These are phyloP conservation scores for Trichothecium roseum DNA, from an alignment of 2,329 filamentous ascomycete genomes.

Conservation along the genomic window DNA sequence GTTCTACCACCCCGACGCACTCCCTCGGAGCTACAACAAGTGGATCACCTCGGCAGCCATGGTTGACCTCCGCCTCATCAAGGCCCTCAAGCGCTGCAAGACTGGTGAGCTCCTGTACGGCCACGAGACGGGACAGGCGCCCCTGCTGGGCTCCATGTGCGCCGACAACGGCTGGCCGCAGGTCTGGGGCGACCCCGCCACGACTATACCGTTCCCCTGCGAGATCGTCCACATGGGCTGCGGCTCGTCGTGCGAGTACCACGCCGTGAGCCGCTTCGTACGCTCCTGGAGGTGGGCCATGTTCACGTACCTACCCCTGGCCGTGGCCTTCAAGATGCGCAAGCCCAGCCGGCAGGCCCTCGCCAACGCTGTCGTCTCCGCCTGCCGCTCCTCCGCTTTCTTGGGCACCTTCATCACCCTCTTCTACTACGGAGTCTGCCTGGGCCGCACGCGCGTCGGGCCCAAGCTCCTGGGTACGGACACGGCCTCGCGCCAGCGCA, in stretches of 20 bases:
- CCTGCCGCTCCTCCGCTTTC: slow-evolving; percentile 64
- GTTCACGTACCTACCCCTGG: slow-evolving; percentile 67
- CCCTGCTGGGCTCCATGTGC: slow-evolving; percentile 62
- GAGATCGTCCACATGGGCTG: slow-evolving; percentile 75
- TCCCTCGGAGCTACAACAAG: slow-evolving; percentile 65
- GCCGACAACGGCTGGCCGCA: slow-evolving; percentile 57
- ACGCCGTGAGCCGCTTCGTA: slow-evolving; percentile 57
- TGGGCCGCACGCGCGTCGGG: slow-evolving; percentile 63
- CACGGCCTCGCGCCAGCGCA: slow-evolving; percentile 31
- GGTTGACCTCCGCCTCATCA: slow-evolving; percentile 63
- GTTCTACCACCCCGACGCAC: slow-evolving; percentile 63
- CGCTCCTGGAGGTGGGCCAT: slow-evolving; percentile 65
- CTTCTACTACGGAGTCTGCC: slow-evolving; percentile 80
- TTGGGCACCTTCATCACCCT: slow-evolving; percentile 66
- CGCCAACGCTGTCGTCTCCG: slow-evolving; percentile 45
- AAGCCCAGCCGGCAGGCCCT: slow-evolving; percentile 34
- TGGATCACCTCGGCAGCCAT: slow-evolving; percentile 74
- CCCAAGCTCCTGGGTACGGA: slow-evolving; percentile 54
- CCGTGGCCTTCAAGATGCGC: slow-evolving; percentile 50
- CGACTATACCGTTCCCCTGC: slow-evolving; percentile 65
- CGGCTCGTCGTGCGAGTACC: slow-evolving; percentile 63
- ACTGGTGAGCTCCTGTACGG: slow-evolving; percentile 60
- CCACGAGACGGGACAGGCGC: slow-evolving; percentile 58
- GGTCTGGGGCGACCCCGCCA: slow-evolving; percentile 63
- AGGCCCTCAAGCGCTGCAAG: slow-evolving; percentile 59